These are phyloP conservation scores for Suhomyces bribrorum DNA, from an alignment of 1,139 yeast genomes.

Conservation along the genomic window DNA sequence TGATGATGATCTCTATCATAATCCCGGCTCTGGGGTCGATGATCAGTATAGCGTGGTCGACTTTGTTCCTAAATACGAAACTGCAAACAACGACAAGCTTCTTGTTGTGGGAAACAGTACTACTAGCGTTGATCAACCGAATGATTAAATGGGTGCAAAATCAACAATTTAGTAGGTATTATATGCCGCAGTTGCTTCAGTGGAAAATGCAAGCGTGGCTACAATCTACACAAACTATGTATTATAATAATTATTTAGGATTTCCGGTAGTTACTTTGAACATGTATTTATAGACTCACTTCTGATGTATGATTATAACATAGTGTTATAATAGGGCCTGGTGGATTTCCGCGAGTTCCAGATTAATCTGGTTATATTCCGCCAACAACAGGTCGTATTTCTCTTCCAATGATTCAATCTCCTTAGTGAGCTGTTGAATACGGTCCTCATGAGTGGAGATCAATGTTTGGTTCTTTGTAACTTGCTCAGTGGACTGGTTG, in stretches of 20 bases:
- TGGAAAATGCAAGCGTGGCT: too few species aligned
- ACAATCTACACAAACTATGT: too few species aligned
- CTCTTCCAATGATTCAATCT: constrained; percentile 16
- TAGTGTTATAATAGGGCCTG: constrained; percentile 13
- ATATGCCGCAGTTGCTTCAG: too few species aligned
- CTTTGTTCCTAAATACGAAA: constrained; percentile 42
- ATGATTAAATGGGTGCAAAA: neutral
- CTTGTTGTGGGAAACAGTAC: constrained; percentile 9
- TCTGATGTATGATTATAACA: neutral
- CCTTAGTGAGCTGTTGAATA: constrained; percentile 7
- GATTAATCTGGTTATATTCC: constrained; percentile 10
- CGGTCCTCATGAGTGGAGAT: constrained; percentile 8
- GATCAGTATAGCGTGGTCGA: constrained; percentile 32
- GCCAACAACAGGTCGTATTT: constrained; percentile 14
- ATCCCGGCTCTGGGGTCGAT: constrained; percentile 10
- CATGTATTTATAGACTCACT: constrained; percentile 5
- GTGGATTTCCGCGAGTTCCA: constrained; percentile 18
- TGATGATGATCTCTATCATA: constrained; percentile 17
- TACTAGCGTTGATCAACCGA: constrained; percentile 5
- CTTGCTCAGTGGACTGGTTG: constrained; percentile 9
- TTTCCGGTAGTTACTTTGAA: neutral
- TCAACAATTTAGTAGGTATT: too few species aligned
- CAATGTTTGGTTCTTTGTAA: constrained; percentile 11
- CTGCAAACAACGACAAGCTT: constrained; percentile 30
- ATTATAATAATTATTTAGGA: constrained; percentile 2